Percentiles rank a stretch among this genome's conserved stretches.
Evolutionary conservation across 2,329 filamentous ascomycete species (phyloP).

Genomic region (Phyllosticta citribraziliensis): DNA sequence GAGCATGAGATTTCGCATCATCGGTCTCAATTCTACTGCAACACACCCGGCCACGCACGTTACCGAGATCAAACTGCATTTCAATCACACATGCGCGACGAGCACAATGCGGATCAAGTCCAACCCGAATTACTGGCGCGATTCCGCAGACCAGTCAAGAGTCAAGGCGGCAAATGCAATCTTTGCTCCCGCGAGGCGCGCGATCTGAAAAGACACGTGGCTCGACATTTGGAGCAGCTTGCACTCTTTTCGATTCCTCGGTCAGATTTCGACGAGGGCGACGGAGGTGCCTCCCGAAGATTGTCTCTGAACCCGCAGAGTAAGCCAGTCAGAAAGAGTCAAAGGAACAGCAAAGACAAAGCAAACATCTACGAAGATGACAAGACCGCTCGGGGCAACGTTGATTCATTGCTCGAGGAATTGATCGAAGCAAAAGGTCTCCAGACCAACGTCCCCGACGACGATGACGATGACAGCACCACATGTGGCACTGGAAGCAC

Average conservation of each 20-base stretch:
- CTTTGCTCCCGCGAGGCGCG: slow-evolving; percentile 6
- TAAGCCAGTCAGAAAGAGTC: background rate
- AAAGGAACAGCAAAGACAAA: no score
- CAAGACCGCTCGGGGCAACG: background rate
- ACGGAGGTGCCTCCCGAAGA: background rate
- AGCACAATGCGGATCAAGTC: background rate
- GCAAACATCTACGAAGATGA: background rate
- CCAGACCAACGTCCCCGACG: background rate
- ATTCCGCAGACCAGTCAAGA: background rate
- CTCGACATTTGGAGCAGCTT: slow-evolving; percentile 12
- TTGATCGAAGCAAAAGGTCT: background rate
- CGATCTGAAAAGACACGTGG: slow-evolving; percentile 10
- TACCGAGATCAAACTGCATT: background rate
- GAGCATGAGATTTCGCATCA: slow-evolving; percentile 11
- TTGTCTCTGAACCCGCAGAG: background rate
- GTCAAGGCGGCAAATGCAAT: slow-evolving; percentile 4
- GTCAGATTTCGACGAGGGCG: background rate
- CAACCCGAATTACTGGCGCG: background rate
- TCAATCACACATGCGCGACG: slow-evolving; percentile 6
- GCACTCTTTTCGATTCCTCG: slow-evolving; percentile 11
- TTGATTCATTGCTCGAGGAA: background rate
- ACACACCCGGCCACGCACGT: slow-evolving; percentile 5
- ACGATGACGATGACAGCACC: background rate
- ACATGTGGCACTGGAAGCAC: background rate
- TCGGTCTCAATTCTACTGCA: slow-evolving; percentile 10